Conservation (phyloP, 129 eudicot species). For the Flaveria ramosissima region DNA sequence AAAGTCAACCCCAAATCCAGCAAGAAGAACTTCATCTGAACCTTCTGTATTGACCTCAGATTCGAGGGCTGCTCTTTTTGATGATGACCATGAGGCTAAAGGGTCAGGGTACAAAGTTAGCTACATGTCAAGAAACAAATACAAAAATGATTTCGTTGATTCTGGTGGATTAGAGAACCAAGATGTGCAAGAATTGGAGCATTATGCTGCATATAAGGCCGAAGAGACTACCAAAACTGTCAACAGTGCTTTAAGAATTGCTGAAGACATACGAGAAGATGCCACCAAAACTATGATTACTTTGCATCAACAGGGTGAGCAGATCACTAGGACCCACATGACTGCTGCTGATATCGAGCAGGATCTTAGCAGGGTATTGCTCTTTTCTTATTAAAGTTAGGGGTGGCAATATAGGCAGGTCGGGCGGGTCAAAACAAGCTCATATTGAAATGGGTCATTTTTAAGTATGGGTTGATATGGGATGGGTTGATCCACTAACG, state of each 20-base stretch:
- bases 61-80: constrained; percentile 54
- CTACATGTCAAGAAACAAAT: constrained; percentile 64
- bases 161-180: constrained; percentile 87
- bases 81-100: constrained; percentile 52
- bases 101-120: constrained; percentile 47
- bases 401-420: background rate
- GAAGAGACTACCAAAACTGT: constrained; percentile 92
- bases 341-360: constrained; percentile 89
- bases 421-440: constrained; percentile 14
- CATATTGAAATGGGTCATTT: background rate
- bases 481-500: background rate
- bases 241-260: constrained; percentile 75
- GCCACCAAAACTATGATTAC: constrained; percentile 83
- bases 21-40: constrained; percentile 58
- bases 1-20: constrained; percentile 41
- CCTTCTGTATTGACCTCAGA: constrained; percentile 45
- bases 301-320: constrained; percentile 97
- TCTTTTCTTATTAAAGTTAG: constrained; percentile 15
- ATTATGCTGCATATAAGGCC: constrained; percentile 81
- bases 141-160: constrained; percentile 79
- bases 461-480: background rate
- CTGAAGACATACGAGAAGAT: constrained; percentile 84
- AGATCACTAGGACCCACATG: constrained; percentile 81
- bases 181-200: constrained; percentile 72
- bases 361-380: constrained; percentile 87